These are phyloP conservation scores for Thamnidium elegans DNA, from an alignment of 192 early-diverging fungal species.

Conservation along the genomic window DNA sequence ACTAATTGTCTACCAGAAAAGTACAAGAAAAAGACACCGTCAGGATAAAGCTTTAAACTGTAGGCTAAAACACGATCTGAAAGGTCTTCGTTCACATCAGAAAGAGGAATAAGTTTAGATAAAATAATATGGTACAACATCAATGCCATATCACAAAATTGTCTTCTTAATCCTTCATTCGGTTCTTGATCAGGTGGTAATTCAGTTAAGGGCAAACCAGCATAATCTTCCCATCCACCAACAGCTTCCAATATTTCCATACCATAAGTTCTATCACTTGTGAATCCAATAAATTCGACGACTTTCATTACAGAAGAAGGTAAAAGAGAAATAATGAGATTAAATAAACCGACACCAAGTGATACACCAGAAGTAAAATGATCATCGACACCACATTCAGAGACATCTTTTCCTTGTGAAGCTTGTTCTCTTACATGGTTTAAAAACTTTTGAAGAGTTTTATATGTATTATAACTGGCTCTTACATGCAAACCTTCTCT, in stretches of 20 bases:
- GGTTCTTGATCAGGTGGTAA: conserved; percentile 35
- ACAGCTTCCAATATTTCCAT: conserved; percentile 69
- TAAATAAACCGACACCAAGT: conserved; percentile 76
- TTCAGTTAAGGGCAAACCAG: conserved; percentile 28
- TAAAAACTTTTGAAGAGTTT: conserved; percentile 51
- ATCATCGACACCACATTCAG: conserved; percentile 63
- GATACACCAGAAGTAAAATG: conserved; percentile 81
- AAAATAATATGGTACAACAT: conserved; percentile 77
- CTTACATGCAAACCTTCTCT: conserved; percentile 78
- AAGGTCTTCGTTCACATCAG: conserved; percentile 63
- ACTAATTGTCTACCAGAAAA: conserved; percentile 65
- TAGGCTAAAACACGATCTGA: conserved; percentile 56
- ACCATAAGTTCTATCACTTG: conserved; percentile 71
- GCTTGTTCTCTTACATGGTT: conserved; percentile 48
- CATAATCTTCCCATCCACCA: conserved; percentile 63
- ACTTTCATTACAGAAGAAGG: conserved; percentile 69
- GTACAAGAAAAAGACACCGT: conserved; percentile 71
- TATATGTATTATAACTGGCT: conserved; percentile 63
- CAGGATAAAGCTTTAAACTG: conserved; percentile 56
- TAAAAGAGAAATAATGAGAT: conserved; percentile 73
- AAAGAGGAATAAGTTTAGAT: conserved; percentile 63
- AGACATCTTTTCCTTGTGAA: conserved; percentile 40
- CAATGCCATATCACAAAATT: conserved; percentile 68
- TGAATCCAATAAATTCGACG: conserved; percentile 82
- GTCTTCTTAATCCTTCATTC: conserved; percentile 67